Conservation (phyloP, 1,284 basidiomycete genomes). For the Fistulinella cinereoalba region DNA sequence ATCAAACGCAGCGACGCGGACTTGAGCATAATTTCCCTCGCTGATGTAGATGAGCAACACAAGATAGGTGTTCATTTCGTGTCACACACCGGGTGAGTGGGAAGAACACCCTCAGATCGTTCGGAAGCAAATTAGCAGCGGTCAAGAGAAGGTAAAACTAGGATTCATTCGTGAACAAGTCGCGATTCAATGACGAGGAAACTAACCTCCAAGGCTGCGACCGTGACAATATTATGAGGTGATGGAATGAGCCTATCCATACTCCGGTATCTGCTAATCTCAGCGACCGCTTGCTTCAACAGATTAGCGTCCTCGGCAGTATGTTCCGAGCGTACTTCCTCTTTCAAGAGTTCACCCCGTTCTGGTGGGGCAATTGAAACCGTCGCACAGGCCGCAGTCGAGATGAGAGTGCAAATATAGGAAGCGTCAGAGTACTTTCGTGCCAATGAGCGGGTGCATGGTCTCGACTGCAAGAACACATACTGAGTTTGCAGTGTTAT, state of each 20-base stretch:
- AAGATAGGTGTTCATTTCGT: too few species aligned
- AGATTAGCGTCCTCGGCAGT: conserved; percentile 65
- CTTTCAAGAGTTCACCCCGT: conserved; percentile 69
- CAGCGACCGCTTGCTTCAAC: conserved; percentile 69
- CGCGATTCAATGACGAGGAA: neutral
- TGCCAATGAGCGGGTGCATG: conserved; percentile 10
- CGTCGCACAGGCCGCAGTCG: conserved; percentile 75
- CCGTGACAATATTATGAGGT: conserved; percentile 90
- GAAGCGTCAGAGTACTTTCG: conserved; percentile 84
- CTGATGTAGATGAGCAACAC: conserved; percentile 40
- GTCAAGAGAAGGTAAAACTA: conserved; percentile 84
- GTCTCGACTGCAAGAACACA: conserved; percentile 30
- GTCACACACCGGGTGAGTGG: conserved; percentile 81
- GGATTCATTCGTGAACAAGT: conserved; percentile 10
- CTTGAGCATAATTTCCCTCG: conserved; percentile 90
- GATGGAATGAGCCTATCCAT: conserved; percentile 96
- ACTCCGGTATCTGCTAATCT: conserved; percentile 88
- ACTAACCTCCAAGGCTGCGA: conserved; percentile 83
- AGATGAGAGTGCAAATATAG: conserved; percentile 87
- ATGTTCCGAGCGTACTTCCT: conserved; percentile 61
- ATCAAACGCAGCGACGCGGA: conserved; percentile 92
- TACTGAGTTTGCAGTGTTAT: conserved; percentile 89
- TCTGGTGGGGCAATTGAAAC: conserved; percentile 74
- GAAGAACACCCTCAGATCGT: conserved; percentile 81
- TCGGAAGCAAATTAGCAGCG: conserved; percentile 77